A percentile compares a stretch with the other conserved stretches of the same genome.
Conservation (phyloP, 306 rosid species). For the Fragaria vesca region DNA sequence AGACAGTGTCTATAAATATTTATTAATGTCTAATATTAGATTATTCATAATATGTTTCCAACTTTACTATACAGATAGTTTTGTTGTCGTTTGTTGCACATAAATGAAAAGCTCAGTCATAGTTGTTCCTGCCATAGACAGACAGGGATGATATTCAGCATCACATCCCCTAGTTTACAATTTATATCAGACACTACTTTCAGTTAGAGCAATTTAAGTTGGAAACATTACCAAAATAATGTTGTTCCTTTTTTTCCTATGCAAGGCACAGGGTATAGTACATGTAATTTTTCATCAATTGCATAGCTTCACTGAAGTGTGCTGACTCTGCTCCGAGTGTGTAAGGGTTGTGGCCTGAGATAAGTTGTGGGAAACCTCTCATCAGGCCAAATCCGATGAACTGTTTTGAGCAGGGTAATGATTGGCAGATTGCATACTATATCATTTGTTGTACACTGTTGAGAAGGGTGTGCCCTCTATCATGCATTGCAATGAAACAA, state of each 20-base stretch:
- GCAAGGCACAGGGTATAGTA: neutral
- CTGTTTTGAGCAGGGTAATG: neutral
- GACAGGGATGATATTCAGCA: neutral
- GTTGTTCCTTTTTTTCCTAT: neutral
- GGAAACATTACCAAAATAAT: neutral
- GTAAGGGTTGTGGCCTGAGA: constrained; percentile 6
- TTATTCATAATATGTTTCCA: neutral
- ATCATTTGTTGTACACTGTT: neutral
- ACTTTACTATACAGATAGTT: neutral
- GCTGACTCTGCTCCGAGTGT: neutral
- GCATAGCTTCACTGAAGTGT: neutral
- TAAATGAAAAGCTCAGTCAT: neutral
- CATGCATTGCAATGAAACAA: neutral
- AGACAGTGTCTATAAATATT: neutral
- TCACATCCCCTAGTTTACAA: neutral
- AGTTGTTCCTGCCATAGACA: neutral
- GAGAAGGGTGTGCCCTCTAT: neutral
- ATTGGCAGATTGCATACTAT: neutral
- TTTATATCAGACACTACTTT: neutral
- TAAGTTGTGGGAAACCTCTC: neutral
- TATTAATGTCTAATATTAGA: neutral
- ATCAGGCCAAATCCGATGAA: neutral
- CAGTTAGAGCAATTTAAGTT: neutral
- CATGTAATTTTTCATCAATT: neutral
- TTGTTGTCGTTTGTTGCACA: neutral